Evolutionary conservation across 2,329 filamentous ascomycete species (phyloP), one percentile per base, ranked within the genome.

Genomic region (Podosphaera fusca): DNA sequence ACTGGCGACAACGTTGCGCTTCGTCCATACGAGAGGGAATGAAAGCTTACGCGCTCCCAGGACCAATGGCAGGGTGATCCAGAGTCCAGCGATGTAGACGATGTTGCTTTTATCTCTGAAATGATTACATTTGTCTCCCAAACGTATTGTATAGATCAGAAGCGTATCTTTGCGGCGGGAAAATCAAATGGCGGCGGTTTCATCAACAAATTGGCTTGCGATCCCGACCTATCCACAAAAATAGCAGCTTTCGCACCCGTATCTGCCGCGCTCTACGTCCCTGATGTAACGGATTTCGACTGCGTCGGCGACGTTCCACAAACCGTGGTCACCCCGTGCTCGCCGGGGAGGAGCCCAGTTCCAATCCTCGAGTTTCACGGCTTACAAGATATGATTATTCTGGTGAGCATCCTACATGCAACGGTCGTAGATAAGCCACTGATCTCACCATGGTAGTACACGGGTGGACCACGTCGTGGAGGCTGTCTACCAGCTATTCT

Each of bases 291-390:
- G 3, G 58, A 60, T 2, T 62, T 66, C 8, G 71, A 69, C 61
- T 61, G 68, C 21, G 68, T 71, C 1, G 52, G 34, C 7, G 8
- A 21, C 8, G 30, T 55, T 56, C 62, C 47, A 4, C 34, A 52
- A 14, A 70, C 67, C 12, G 67, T 72, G 3, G 5, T 58, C 2
- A 66, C 67, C 51, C 65, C 64, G n/a, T 75, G 72, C 64, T 63
- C 60, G 2, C 68, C 71, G 0, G 65, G 61, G 2, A 65, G 68
- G 42, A 60, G 56, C 0, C 61, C 68, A 3, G 58, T 75, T 2
- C 73, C 74, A 1, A 67, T 78, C 8, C 63, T 77, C 7, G 72
- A 74, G 47, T 72, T 76, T 56, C 75, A 78, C 62, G 75, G 75
- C n/a, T 70, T 69, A 1, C 67, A 61, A 2, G 75, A 78, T 62